Conservation (phyloP, 768 basidiomycete species). For the Amylocystis lapponica region DNA sequence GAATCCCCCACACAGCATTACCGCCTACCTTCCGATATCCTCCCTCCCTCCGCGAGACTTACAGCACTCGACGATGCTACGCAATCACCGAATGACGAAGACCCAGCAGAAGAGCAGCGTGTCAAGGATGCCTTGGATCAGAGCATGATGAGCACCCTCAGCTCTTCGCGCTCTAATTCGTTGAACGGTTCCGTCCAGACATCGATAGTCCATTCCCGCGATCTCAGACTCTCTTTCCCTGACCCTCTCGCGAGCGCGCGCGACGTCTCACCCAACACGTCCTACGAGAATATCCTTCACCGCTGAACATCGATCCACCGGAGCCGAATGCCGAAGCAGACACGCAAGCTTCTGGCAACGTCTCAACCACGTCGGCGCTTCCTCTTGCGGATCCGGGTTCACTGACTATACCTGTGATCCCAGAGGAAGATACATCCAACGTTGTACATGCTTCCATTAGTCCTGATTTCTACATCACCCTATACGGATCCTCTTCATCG, state of each 20-base stretch:
- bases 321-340: constrained; percentile 20
- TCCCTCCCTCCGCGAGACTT: constrained; percentile 2
- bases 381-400: constrained; percentile 30
- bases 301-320: too few relatives aligned
- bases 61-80: constrained; percentile 2
- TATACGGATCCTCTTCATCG: constrained; percentile 59
- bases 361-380: constrained; percentile 4
- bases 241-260: constrained; percentile 74
- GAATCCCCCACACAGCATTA: constrained; percentile 28
- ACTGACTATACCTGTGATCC: constrained; percentile 32
- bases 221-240: constrained; percentile 77
- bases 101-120: constrained; percentile 56
- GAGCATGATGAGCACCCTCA: constrained; percentile 76
- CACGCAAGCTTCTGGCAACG: constrained; percentile 21
- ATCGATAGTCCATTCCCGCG: constrained; percentile 56
- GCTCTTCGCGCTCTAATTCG: constrained; percentile 63
- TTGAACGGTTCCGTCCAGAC: constrained; percentile 36
- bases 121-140: constrained; percentile 76
- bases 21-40: constrained; percentile 12
- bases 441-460: constrained; percentile 23
- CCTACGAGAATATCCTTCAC: constrained; percentile 47
- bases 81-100: constrained; percentile 31
- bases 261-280: constrained; percentile 50
- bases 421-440: constrained; percentile 17
- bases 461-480: constrained; percentile 50